These are phyloP conservation scores for Inga laurina DNA, from an alignment of 306 rosid species.

Conservation along the genomic window DNA sequence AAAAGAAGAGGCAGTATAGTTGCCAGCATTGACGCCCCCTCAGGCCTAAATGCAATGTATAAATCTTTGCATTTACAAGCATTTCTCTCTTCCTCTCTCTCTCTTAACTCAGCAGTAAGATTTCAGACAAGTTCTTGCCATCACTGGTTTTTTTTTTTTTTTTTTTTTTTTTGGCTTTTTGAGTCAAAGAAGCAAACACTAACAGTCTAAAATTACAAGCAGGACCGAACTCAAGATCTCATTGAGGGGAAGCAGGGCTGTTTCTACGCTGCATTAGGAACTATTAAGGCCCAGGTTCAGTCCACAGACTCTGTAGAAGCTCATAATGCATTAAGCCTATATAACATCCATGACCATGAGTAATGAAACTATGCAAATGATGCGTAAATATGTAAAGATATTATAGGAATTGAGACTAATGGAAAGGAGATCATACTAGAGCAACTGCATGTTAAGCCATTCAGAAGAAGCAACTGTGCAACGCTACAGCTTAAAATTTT, in stretches of 20 bases:
- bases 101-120: not conserved
- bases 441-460: conserved; percentile 12
- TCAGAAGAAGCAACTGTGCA: not conserved
- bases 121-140: not conserved
- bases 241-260: not conserved
- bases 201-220: too few species aligned
- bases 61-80: not conserved
- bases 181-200: too few species aligned
- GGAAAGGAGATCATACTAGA: not conserved
- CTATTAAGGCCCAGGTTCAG: not conserved
- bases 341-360: not conserved
- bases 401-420: not conserved
- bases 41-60: conserved; percentile 3
- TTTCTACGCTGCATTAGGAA: not conserved
- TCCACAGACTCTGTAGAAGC: not conserved
- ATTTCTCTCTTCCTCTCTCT: not conserved
- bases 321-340: not conserved
- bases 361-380: not conserved
- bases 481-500: conserved; percentile 1
- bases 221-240: too few species aligned
- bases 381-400: not conserved
- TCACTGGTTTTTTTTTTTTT: not conserved
- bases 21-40: not conserved
- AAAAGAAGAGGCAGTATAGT: not conserved
- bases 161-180: too few species aligned